phyloP scores from a whole-genome alignment of 306 rosid species.

The Neltuma alba region DNA sequence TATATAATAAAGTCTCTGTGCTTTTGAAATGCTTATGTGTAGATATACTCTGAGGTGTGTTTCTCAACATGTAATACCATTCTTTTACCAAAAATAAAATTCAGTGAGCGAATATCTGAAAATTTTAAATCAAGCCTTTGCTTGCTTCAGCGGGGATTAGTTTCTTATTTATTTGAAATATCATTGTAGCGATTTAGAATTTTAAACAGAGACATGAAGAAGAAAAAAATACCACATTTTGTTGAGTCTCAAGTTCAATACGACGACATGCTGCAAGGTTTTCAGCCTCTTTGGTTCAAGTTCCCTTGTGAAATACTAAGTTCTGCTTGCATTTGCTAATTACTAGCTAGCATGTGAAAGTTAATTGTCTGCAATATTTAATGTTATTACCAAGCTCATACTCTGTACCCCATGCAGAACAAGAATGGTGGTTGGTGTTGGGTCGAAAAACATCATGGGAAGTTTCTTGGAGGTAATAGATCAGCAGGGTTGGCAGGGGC shows the following conservation, averaged over 20 bases:
- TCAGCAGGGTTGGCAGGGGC: slow-evolving; percentile 97
- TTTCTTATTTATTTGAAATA: not conserved
- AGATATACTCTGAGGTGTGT: not conserved
- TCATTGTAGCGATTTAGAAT: not conserved
- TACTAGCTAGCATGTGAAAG: slow-evolving; percentile 7
- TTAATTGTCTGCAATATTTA: slow-evolving; percentile 1
- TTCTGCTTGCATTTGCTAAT: not conserved
- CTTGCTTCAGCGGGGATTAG: not conserved
- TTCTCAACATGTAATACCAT: not conserved
- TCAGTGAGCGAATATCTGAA: not conserved
- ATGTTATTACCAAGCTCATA: not conserved
- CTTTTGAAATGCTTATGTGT: not conserved
- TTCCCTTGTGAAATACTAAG: not conserved
- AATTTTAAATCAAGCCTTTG: not conserved
- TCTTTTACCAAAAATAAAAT: not conserved
- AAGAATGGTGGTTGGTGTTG: slow-evolving; percentile 97
- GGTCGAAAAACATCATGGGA: slow-evolving; percentile 73
- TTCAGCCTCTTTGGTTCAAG: not conserved
- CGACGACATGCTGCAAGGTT: not conserved
- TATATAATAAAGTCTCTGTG: not conserved
- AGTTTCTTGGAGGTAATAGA: slow-evolving; percentile 88
- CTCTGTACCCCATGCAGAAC: slow-evolving; percentile 63
- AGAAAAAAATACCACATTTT: not conserved
- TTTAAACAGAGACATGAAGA: not conserved
- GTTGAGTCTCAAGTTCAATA: not conserved